A percentile compares a stretch with the other conserved stretches of the same genome.
Evolutionary conservation across 2,329 filamentous ascomycete species (phyloP).

Genomic region (Fusarium redolens): DNA sequence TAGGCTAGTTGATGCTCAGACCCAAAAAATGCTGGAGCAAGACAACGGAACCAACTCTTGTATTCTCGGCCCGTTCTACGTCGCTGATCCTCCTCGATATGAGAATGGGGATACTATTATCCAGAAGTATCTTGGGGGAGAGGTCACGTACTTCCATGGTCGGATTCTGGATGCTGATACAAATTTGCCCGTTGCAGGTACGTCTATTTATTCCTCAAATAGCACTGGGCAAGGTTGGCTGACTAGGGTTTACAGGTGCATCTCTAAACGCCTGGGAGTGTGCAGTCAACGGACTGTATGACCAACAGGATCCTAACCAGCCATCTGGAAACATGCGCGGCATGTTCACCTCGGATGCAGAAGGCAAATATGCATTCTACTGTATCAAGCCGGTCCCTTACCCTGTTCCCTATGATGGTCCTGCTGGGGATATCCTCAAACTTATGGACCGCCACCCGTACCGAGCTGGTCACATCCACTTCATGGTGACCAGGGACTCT

Average conservation of each 20-base stretch:
- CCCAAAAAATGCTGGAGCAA: neutral
- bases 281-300: neutral
- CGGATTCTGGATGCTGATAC: neutral
- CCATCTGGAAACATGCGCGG: neutral
- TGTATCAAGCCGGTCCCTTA: neutral
- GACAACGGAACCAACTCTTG: neutral
- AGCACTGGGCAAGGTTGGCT: neutral
- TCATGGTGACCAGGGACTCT: neutral
- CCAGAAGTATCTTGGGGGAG: neutral
- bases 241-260: neutral
- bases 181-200: neutral
- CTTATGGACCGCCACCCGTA: neutral
- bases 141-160: neutral
- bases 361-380: neutral
- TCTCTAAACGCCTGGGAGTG: neutral
- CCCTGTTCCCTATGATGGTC: neutral
- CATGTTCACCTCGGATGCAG: neutral
- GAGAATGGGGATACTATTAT: neutral
- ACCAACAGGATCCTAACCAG: neutral
- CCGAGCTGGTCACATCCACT: neutral
- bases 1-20: neutral
- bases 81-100: neutral
- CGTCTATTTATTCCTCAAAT: neutral
- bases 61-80: neutral
- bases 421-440: neutral